These are phyloP conservation scores for Mallotus nudiflorus DNA, from an alignment of 345 rosid species.

Conservation along the genomic window DNA sequence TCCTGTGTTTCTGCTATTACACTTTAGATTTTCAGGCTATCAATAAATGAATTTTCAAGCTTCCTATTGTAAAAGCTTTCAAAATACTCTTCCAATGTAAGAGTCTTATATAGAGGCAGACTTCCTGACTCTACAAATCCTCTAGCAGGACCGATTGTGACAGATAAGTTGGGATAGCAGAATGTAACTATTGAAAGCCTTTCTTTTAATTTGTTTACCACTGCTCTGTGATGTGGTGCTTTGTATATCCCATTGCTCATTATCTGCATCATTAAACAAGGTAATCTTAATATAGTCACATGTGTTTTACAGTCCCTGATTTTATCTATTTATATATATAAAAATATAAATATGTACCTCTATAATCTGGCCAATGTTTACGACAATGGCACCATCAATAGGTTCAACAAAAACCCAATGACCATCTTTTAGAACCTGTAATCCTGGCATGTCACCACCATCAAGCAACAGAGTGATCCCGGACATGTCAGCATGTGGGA, in stretches of 20 bases:
- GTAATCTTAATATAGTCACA: background rate
- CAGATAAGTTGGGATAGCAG: conserved; percentile 38
- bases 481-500: conserved; percentile 24
- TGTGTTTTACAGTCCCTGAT: too few relatives aligned
- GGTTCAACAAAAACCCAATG: conserved; percentile 24
- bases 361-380: conserved; percentile 28
- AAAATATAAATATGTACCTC: conserved; percentile 11
- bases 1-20: background rate
- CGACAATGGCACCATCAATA: conserved; percentile 22
- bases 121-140: conserved; percentile 24
- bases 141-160: conserved; percentile 34
- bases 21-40: conserved; percentile 3
- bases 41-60: conserved; percentile 14
- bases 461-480: conserved; percentile 29
- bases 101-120: conserved; percentile 33
- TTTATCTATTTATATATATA: background rate
- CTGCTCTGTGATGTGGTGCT: conserved; percentile 28
- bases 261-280: conserved; percentile 5
- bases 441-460: conserved; percentile 16
- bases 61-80: conserved; percentile 22
- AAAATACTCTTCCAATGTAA: conserved; percentile 26
- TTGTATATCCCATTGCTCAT: conserved; percentile 30
- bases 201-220: conserved; percentile 26
- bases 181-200: conserved; percentile 40
- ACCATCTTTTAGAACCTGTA: conserved; percentile 27